Evolutionary conservation across 495 filamentous ascomycete species (phyloP).

Genomic region (Daldinia concentrica): DNA sequence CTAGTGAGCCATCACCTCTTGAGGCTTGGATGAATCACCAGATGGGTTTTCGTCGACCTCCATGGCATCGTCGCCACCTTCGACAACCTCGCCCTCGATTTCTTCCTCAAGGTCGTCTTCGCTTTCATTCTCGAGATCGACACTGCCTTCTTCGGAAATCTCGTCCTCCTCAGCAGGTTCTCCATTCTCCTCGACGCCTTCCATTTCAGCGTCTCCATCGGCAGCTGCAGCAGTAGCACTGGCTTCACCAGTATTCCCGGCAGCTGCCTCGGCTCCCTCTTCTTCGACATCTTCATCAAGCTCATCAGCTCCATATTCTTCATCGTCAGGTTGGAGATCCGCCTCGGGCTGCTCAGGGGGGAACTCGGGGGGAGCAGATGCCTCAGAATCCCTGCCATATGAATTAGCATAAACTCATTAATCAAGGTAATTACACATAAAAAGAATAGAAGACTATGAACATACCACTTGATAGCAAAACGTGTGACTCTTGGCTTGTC

Average conservation of each 20-base stretch:
- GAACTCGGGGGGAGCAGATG: constrained; percentile 93
- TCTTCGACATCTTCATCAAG: constrained; percentile 70
- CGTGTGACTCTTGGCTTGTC: constrained; percentile 97
- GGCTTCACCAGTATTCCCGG: constrained; percentile 51
- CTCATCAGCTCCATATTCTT: constrained; percentile 88
- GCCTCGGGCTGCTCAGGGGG: constrained; percentile 97
- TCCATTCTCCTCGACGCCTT: constrained; percentile 68
- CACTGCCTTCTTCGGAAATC: constrained; percentile 87
- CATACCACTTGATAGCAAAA: constrained; percentile 99
- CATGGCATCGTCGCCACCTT: constrained; percentile 79
- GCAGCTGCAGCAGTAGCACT: constrained; percentile 56
- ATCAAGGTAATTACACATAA: neutral
- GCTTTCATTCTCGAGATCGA: constrained; percentile 95
- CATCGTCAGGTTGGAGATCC: constrained; percentile 85
- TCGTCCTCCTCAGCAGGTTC: constrained; percentile 71
- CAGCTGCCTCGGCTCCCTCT: constrained; percentile 54
- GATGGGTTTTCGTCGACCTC: constrained; percentile 71
- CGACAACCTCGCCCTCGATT: constrained; percentile 74
- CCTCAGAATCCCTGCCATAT: constrained; percentile 84
- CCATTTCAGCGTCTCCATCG: constrained; percentile 85
- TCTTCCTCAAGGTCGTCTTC: constrained; percentile 85
- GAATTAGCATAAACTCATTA: constrained; percentile 31
- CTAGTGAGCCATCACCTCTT: constrained; percentile 35
- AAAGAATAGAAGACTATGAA: neutral
- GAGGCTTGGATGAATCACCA: constrained; percentile 41